Base-by-base conservation (phyloP, 768 basidiomycete genomes). In the Symmetrospora coprosmae region DNA sequence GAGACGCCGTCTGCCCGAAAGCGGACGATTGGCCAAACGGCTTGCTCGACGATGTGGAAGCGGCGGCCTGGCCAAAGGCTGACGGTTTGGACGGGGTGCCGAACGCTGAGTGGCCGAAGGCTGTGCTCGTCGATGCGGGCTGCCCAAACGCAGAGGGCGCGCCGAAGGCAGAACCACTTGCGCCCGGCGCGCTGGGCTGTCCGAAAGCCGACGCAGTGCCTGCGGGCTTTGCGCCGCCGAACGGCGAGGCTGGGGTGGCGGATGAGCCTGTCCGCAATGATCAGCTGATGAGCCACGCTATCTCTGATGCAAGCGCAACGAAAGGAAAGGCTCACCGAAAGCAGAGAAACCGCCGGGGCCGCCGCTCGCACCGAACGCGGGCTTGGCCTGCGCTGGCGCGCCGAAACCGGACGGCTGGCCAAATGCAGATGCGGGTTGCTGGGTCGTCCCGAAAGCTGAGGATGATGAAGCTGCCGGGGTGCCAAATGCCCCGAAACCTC, bases 331-430 rank as follows among this genome's bases (percentile, higher is more conserved):
- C 52, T 23, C 25, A 55, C 52, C 52, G 31, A 55, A 55, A 9
- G 52, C 35, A 6, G 34, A 33, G 25, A 55, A 55, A 27, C 52
- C 52, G n/a, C n/a, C n/a, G n/a, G n/a, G n/a, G n/a, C n/a, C n/a
- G n/a, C n/a, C n/a, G 40, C 19, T 39, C n/a, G 30, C 25, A 6
- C 52, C 52, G 27, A 55, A 55, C 19, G 52, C 52, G n/a, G 52
- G 39, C 21, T 38, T 25, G 21, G 25, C 23, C 16, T 17, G 25
- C 4, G 51, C 35, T 13, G 51, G 2, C 5, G 19, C 16, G 2
- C 52, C 60, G 35, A 41, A 56, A 27, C 37, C 51, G 13, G 51
- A 53, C n/a, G 51, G 17, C 39, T 40, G 21, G 51, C 51, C 51
- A 52, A 58, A 58, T 6, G 55, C 48, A 28, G 16, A 48, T 7